Conservation (phyloP, 129 eudicot genomes). For the Flaveria bidentis region DNA sequence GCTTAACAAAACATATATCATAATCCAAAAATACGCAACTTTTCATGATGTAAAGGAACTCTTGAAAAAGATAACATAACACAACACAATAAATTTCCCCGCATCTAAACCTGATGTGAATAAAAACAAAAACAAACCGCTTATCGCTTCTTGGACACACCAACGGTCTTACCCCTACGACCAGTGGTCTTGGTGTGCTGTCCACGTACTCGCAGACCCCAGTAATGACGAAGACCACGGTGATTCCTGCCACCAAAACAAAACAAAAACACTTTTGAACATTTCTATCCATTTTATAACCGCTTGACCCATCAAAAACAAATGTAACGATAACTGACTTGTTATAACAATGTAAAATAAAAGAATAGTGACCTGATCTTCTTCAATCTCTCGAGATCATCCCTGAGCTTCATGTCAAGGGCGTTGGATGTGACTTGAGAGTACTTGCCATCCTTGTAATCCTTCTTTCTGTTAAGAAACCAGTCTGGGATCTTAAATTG, state of each 20-base stretch:
- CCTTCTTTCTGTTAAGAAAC: constrained; percentile 16
- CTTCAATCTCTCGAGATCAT: constrained; percentile 18
- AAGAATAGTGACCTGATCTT: constrained; percentile 3
- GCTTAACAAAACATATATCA: background rate
- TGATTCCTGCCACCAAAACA: constrained; percentile 48
- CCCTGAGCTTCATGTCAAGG: constrained; percentile 16
- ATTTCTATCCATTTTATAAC: too few relatives aligned
- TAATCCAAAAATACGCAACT: background rate
- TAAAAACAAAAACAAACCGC: background rate
- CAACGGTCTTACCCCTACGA: constrained; percentile 82
- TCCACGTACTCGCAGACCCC: constrained; percentile 85
- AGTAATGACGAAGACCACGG: constrained; percentile 86
- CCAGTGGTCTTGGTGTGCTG: constrained; percentile 86
- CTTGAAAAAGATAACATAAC: background rate
- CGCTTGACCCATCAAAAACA: too few relatives aligned
- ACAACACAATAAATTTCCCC: background rate
- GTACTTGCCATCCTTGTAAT: constrained; percentile 15
- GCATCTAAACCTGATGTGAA: background rate
- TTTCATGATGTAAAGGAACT: background rate
- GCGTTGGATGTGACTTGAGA: constrained; percentile 25
- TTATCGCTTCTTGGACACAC: constrained; percentile 79
- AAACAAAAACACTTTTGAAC: background rate
- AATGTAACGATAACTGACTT: too few relatives aligned
- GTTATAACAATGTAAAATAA: background rate
- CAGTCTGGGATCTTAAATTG: constrained; percentile 19